Evolutionary conservation across 2,329 filamentous ascomycete genomes (phyloP).

Genomic region (Ascocoryne sarcoides): DNA sequence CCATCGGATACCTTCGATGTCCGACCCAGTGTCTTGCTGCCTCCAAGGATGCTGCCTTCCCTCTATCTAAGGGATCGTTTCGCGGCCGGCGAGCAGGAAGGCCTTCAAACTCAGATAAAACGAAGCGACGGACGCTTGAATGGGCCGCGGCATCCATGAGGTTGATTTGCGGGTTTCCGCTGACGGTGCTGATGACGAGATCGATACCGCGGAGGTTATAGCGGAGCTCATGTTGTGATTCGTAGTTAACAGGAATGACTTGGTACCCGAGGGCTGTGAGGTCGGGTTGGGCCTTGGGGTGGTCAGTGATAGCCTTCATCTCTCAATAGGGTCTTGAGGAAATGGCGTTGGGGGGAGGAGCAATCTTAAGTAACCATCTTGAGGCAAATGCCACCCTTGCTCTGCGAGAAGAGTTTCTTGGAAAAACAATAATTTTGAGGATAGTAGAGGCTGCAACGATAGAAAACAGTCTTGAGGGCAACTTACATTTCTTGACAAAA

Average conservation of each 20-base stretch:
- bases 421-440: too few species aligned
- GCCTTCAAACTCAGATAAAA: conserved; percentile 70
- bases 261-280: conserved; percentile 43
- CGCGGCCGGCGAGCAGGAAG: conserved; percentile 43
- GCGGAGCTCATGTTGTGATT: conserved; percentile 45
- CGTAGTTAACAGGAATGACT: conserved; percentile 61
- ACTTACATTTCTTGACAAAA: conserved; percentile 58
- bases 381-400: too few species aligned
- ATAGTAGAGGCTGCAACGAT: too few species aligned
- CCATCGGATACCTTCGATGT: conserved; percentile 42
- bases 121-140: conserved; percentile 57
- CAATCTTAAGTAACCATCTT: too few species aligned
- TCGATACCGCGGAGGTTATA: conserved; percentile 65
- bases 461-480: not conserved
- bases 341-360: too few species aligned
- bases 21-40: conserved; percentile 46
- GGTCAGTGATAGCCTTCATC: too few species aligned
- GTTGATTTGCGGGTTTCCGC: conserved; percentile 55
- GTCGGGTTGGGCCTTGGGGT: conserved; percentile 29
- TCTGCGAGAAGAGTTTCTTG: too few species aligned
- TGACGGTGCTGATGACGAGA: conserved; percentile 66
- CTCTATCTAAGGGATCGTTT: conserved; percentile 53
- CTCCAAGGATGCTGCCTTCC: conserved; percentile 46
- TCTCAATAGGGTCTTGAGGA: too few species aligned
- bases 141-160: conserved; percentile 63